Evolutionary conservation across 371 early-diverging fungal genomes (phyloP), one percentile per base, ranked within the genome.

Genomic region (Batkoa obscura): DNA sequence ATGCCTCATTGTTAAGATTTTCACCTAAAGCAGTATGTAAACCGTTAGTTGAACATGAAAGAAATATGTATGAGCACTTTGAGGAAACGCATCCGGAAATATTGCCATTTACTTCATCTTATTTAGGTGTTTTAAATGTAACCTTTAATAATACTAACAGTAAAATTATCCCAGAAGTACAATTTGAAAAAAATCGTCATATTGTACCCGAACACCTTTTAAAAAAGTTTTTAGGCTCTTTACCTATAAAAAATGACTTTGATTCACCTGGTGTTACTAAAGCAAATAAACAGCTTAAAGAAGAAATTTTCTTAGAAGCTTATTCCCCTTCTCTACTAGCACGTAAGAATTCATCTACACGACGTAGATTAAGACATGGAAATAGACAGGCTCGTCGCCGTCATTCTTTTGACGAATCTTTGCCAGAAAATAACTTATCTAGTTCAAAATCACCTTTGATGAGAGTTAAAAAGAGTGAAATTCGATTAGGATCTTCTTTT

Each of bases 41-140:
- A 61, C 88, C 92, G 3, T 76, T 92, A 52, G 81, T 84, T 34
- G 66, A 67, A 38, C 75, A 74, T 52, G 97, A 96, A 59, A 80
- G 83, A 50, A 65, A 67, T 23, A 94, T 95, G 65, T 96, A 96
- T 67, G 94, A 94, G 58, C 72, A 75, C 49, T 66, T 94, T 12
- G 88, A 86, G 56, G 63, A 71, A 30, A 65, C 74, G 36, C 85
- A 88, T 59, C 85, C 88, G 3, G 78, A 85, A 55, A 69, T 94
- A 31, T 66, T 84, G 43, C 82, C 79, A 1, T 96, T 90, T 64
- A 81, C 87, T 13, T 86, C 94, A 4, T 82, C 81, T 38, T 96
- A 92, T 64, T 68, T 93, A 59, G 95, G 97, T 15, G 83, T 90
- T 0, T 71, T 96, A 32, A 94, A 93, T 63, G 92, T 94, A 54